Conservation (phyloP, 2,329 filamentous ascomycete genomes). For the Aspergillus fischeri region DNA sequence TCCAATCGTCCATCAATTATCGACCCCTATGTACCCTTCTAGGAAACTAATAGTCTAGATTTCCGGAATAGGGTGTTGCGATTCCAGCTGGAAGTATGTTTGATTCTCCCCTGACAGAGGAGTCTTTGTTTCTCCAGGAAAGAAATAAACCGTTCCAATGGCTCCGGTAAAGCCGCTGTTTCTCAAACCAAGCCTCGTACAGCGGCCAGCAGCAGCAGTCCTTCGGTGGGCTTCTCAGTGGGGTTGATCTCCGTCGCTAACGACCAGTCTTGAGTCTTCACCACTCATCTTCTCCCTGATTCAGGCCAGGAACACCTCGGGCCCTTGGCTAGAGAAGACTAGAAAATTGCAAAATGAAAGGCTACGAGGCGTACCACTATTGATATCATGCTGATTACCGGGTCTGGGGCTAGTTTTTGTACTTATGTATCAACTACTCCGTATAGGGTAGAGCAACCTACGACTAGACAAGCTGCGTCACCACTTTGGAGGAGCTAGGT, state of each 20-base stretch:
- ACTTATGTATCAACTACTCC: too few relatives aligned
- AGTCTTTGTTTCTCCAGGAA: not conserved
- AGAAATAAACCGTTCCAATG: slow-evolving; percentile 1
- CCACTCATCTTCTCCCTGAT: slow-evolving; percentile 19
- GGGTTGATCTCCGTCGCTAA: slow-evolving; percentile 21
- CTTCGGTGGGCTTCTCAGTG: slow-evolving; percentile 18
- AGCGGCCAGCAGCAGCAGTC: slow-evolving; percentile 16
- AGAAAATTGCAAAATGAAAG: not conserved
- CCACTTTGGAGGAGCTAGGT: not conserved
- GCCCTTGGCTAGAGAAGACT: slow-evolving; percentile 12
- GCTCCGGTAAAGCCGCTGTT: slow-evolving; percentile 3
- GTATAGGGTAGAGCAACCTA: too few relatives aligned
- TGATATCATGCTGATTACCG: too few relatives aligned
- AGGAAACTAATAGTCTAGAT: not conserved
- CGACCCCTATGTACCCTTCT: slow-evolving; percentile 1
- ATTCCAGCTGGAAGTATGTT: not conserved
- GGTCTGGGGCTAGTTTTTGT: too few relatives aligned
- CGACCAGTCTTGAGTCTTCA: slow-evolving; percentile 20
- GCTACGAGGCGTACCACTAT: not conserved
- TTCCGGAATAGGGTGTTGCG: not conserved
- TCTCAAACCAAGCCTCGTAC: slow-evolving; percentile 5
- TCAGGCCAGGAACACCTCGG: slow-evolving; percentile 23
- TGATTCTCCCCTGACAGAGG: slow-evolving; percentile 5
- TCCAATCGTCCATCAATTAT: slow-evolving; percentile 3
- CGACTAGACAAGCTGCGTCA: not conserved